Conservation (phyloP, 805 yeast species). For the Lipomyces starkeyi region DNA sequence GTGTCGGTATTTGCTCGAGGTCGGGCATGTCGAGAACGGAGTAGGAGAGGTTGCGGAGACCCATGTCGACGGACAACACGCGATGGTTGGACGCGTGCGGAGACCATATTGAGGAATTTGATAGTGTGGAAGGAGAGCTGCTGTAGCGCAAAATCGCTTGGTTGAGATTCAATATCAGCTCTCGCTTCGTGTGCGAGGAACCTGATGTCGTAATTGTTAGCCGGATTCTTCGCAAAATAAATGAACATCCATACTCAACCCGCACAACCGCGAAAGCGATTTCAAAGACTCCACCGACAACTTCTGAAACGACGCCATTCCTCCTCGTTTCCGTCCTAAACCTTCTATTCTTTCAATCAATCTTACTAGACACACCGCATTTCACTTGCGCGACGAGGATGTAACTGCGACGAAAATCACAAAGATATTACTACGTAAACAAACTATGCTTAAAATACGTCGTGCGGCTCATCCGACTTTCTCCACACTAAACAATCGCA, state of each 20-base stretch:
- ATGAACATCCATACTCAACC: constrained; percentile 9
- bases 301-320: constrained; percentile 7
- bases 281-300: constrained; percentile 17
- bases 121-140: not conserved
- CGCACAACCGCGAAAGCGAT: constrained; percentile 21
- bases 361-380: not conserved
- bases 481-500: too few relatives aligned
- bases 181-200: constrained; percentile 14
- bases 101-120: not conserved
- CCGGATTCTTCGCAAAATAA: not conserved
- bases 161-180: constrained; percentile 11
- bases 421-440: too few relatives aligned
- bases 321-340: not conserved
- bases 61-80: constrained; percentile 27
- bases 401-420: too few relatives aligned
- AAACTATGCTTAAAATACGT: too few relatives aligned
- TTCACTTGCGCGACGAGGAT: not conserved
- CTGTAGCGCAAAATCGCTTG: constrained; percentile 6
- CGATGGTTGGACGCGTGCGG: not conserved
- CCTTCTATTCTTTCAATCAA: not conserved
- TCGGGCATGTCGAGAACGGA: constrained; percentile 18
- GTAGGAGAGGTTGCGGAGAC: constrained; percentile 25
- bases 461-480: too few relatives aligned
- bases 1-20: not conserved
- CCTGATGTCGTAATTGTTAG: not conserved